phyloP scores from a whole-genome alignment of 169 alveolate species.

The Sarcocystis neurona region DNA sequence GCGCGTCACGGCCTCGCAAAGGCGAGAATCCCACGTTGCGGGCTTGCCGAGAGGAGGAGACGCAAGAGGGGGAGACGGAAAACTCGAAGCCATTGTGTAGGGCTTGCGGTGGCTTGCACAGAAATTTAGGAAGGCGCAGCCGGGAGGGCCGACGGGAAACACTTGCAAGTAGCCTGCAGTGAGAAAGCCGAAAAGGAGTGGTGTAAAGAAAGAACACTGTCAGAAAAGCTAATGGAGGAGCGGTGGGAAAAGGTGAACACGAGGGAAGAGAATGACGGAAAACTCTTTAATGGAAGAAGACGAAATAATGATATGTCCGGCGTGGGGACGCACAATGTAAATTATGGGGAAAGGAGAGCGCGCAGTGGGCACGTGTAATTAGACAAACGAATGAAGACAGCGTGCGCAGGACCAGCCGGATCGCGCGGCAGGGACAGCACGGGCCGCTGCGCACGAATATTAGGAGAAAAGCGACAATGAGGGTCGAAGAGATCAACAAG shows the following conservation, averaged over 20 bases:
- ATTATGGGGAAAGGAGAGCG: no score
- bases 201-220: neutral
- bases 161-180: neutral
- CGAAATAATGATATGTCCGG: neutral
- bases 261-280: neutral
- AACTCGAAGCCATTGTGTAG: no score
- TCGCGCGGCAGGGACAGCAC: no score
- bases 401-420: no score
- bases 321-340: no score
- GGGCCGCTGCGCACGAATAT: no score
- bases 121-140: neutral
- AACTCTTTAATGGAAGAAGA: neutral
- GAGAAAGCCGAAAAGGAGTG: neutral
- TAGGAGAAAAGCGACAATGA: no score
- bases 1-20: constrained; percentile 44
- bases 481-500: no score
- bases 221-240: neutral
- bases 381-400: no score
- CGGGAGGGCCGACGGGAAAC: neutral
- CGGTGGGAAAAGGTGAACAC: neutral
- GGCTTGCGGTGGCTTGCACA: no score
- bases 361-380: no score
- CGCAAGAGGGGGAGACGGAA: constrained; percentile 9
- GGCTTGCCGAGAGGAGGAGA: neutral
- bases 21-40: constrained; percentile 59